Evolutionary conservation across 176 grass and related monocot species (phyloP).

Genomic region (Oryza coarctata): DNA sequence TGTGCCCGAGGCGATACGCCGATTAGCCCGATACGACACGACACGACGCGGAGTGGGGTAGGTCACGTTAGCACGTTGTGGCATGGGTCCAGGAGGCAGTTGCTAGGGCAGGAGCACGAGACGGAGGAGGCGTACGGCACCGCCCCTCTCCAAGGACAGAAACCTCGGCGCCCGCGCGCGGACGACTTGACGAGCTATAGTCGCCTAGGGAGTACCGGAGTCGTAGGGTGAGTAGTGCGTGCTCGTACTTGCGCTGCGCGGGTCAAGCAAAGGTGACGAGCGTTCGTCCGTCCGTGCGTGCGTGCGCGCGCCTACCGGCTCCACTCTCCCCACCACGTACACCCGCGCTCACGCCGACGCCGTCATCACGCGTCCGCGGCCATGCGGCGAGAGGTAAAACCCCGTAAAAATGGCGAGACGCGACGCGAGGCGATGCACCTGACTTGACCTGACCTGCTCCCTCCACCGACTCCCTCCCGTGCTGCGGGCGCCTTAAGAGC

Average conservation of each 20-base stretch:
- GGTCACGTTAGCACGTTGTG: no score
- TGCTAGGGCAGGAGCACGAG: not conserved
- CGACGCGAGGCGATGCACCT: not conserved
- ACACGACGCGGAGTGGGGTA: no score
- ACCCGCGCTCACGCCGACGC: no score
- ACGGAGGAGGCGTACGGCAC: conserved; percentile 32
- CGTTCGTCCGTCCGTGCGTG: not conserved
- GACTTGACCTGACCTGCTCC: not conserved
- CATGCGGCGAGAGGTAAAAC: not conserved
- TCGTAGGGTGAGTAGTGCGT: no score
- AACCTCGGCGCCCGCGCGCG: not conserved
- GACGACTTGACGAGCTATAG: no score
- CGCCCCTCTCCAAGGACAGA: conserved; percentile 25
- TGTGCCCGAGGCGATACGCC: no score
- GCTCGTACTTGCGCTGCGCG: not conserved
- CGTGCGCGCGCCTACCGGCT: not conserved
- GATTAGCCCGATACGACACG: no score
- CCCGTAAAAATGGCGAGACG: not conserved
- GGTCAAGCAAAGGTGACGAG: conserved; percentile 33
- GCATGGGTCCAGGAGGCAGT: not conserved
- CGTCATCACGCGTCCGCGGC: no score
- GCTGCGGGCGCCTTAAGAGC: not conserved
- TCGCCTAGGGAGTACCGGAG: no score
- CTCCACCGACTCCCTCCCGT: not conserved
- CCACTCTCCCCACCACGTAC: not conserved